Evolutionary conservation across 805 yeast genomes (phyloP).

Genomic region (Brettanomyces nanus): DNA sequence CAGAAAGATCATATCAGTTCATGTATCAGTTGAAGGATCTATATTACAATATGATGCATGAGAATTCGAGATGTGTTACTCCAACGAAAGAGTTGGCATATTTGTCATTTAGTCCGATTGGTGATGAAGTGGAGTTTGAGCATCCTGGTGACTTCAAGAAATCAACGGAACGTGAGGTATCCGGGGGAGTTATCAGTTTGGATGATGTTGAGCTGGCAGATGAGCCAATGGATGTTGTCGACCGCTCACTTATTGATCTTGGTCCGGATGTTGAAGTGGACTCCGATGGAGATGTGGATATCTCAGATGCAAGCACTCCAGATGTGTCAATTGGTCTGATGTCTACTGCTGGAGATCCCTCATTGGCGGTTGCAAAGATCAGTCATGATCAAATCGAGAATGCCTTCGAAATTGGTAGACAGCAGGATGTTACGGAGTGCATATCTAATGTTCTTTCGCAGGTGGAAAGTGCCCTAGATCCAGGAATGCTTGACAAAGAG

Average conservation of each 20-base stretch:
- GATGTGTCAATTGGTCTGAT: neutral
- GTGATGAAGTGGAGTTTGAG: conserved; percentile 55
- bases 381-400: conserved; percentile 61
- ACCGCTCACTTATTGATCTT: neutral
- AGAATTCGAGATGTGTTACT: conserved; percentile 55
- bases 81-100: conserved; percentile 84
- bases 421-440: conserved; percentile 97
- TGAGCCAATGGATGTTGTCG: neutral
- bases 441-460: conserved; percentile 90
- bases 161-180: conserved; percentile 1
- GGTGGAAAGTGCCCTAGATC: conserved; percentile 78
- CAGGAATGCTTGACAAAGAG: conserved; percentile 55
- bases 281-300: conserved; percentile 1
- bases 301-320: conserved; percentile 1
- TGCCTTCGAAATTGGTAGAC: conserved; percentile 76
- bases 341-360: conserved; percentile 9
- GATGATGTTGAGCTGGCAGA: conserved; percentile 1
- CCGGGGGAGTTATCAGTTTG: conserved; percentile 1
- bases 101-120: conserved; percentile 71
- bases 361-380: conserved; percentile 29
- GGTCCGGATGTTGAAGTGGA: neutral
- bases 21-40: conserved; percentile 62
- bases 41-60: conserved; percentile 60
- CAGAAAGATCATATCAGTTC: conserved; percentile 75
- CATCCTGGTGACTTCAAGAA: conserved; percentile 4